Conservation (phyloP, 192 early-diverging fungal genomes). For the Gigaspora rosea region DNA sequence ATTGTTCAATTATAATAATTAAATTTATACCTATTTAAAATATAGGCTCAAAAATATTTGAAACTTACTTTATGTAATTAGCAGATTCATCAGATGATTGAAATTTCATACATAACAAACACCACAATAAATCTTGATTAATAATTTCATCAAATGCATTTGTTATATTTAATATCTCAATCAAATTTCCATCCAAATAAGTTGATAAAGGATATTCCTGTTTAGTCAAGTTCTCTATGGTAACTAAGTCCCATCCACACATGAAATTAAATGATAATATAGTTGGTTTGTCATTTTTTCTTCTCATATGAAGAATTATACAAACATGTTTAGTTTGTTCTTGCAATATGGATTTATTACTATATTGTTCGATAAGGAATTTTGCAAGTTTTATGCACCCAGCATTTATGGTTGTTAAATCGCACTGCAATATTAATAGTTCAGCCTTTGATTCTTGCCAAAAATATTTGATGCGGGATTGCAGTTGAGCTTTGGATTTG, state of each 20-base stretch:
- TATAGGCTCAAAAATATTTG: neutral
- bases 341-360: neutral
- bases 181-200: slow-evolving; percentile 1
- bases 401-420: too few species aligned
- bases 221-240: slow-evolving; percentile 11
- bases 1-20: neutral
- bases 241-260: slow-evolving; percentile 25
- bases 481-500: too few species aligned
- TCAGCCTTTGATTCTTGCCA: slow-evolving; percentile 13
- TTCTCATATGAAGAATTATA: slow-evolving; percentile 25
- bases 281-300: neutral
- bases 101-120: slow-evolving; percentile 31
- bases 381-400: too few species aligned
- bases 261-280: slow-evolving; percentile 21
- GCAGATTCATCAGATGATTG: slow-evolving; percentile 13
- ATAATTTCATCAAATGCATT: slow-evolving; percentile 25
- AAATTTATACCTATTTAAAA: neutral
- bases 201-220: slow-evolving; percentile 11
- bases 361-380: too few species aligned
- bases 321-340: slow-evolving; percentile 17
- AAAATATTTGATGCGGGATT: too few species aligned
- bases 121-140: slow-evolving; percentile 25
- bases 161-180: slow-evolving; percentile 1
- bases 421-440: too few species aligned
- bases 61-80: slow-evolving; percentile 19